Percentiles rank a stretch among this genome's conserved stretches.
Conservation (phyloP, 2,329 filamentous ascomycete genomes). For the Aspergillus felis region DNA sequence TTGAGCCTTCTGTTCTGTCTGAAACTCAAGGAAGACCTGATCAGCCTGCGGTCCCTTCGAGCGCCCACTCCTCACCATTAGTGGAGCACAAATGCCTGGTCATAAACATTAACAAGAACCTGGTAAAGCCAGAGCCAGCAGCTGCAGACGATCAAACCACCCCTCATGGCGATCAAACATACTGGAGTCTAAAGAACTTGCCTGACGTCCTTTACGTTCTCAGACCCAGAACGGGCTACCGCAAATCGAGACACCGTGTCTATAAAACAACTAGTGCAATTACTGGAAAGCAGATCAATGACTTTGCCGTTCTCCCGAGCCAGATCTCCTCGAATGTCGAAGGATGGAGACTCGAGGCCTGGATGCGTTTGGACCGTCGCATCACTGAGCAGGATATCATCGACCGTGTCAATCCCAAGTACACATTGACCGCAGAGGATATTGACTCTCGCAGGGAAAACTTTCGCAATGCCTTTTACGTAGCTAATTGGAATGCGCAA, state of each 20-base stretch:
- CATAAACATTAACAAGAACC: neutral
- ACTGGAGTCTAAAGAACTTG: constrained; percentile 22
- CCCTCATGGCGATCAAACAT: constrained; percentile 11
- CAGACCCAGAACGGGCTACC: constrained; percentile 5
- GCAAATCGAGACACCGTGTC: neutral
- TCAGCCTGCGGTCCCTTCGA: neutral
- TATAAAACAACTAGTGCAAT: constrained; percentile 9
- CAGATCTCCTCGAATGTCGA: constrained; percentile 20
- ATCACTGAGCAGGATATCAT: constrained; percentile 21
- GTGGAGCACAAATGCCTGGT: neutral
- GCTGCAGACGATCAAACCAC: constrained; percentile 8
- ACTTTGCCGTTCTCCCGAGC: constrained; percentile 11
- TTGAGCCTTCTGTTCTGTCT: neutral
- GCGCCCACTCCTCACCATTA: neutral
- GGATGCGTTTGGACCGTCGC: constrained; percentile 21
- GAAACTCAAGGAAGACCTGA: neutral
- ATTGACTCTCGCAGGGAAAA: constrained; percentile 10
- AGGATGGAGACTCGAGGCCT: constrained; percentile 24
- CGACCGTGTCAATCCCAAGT: constrained; percentile 17
- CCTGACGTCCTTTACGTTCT: constrained; percentile 25
- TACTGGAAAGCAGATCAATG: constrained; percentile 11
- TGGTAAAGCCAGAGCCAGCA: neutral
- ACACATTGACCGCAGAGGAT: neutral
- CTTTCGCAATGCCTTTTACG: constrained; percentile 11
- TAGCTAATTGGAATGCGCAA: constrained; percentile 11